Base-by-base conservation (phyloP, 148 eudicot species). In the Fagopyrum homotropicum region DNA sequence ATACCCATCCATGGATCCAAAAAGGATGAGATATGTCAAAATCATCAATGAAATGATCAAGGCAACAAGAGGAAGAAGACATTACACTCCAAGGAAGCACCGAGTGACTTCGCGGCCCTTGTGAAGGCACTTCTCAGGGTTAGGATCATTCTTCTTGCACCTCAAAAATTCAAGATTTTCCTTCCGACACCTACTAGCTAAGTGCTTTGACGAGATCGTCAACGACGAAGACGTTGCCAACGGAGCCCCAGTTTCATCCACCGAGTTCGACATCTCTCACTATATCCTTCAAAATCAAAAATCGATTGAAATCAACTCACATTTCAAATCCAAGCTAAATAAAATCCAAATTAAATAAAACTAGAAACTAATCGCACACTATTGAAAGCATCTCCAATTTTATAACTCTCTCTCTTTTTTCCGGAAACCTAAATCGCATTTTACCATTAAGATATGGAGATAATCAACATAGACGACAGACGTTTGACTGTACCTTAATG, bases 61-160 rank as follows among this genome's bases (percentile, higher is more conserved):
- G 15, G 2, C 45, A 14, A 43, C 40, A 40, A 66, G 71, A 66
- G 47, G 71, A 66, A 66, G 19, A 66, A 66, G 71, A 15, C 71
- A 66, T 87, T 85, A 89, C 93, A 89, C 79, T 80, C 80, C 69
- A 59, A 89, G 82, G 72, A 89, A 90, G 56, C 93, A 89, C 43
- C 88, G 82, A 50, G 93, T 89, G 76, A 89, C 93, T 81, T 83
- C 86, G 3, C 64, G 86, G 79, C 93, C 93, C 72, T 84, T 89
- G 44, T 87, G 79, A 61, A 89, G 90, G 80, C 93, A 89, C 64
- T 85, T 89, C 81, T 89, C 93, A 64, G 93, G 93, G 72, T 89
- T 84, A 1, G 89, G 87, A 72, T 89, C 90, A 51, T 82, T 84
- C 84, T 85, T 89, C 78, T 89, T 89, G 84, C 93, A 89, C 76